These are phyloP conservation scores for Eucalyptus sideroxylon DNA, from an alignment of 345 rosid genomes.

Conservation along the genomic window DNA sequence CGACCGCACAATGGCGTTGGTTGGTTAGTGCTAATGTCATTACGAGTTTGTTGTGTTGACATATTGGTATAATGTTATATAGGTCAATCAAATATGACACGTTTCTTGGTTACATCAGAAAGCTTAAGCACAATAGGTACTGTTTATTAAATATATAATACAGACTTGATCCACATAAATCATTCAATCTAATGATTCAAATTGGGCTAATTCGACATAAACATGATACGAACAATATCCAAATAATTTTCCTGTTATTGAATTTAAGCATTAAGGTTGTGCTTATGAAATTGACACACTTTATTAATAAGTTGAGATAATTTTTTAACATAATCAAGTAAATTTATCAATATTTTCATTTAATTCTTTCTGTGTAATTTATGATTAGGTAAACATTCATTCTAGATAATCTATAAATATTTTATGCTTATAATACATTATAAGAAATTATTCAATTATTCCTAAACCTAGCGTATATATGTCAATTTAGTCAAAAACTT, in stretches of 20 bases:
- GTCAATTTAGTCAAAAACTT: rapidly evolving
- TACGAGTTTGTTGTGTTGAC: not conserved
- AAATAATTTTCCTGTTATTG: not conserved
- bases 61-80: not conserved
- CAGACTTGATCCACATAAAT: not conserved
- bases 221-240: not conserved
- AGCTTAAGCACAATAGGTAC: not conserved
- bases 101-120: not conserved
- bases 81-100: not conserved
- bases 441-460: not conserved
- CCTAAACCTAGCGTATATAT: not conserved
- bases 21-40: not conserved
- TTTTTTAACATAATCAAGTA: not conserved
- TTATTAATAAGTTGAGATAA: not conserved
- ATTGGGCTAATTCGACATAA: not conserved
- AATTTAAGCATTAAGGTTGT: not conserved
- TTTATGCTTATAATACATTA: not conserved
- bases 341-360: not conserved
- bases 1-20: not conserved
- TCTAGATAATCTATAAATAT: not conserved
- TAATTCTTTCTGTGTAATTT: not conserved
- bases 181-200: not conserved
- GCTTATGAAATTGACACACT: not conserved
- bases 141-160: no score
- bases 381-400: not conserved